A percentile compares a stretch with the other conserved stretches of the same genome.
Evolutionary conservation across 140 eudicot genomes (phyloP).

Genomic region (Flaveria floridana): DNA sequence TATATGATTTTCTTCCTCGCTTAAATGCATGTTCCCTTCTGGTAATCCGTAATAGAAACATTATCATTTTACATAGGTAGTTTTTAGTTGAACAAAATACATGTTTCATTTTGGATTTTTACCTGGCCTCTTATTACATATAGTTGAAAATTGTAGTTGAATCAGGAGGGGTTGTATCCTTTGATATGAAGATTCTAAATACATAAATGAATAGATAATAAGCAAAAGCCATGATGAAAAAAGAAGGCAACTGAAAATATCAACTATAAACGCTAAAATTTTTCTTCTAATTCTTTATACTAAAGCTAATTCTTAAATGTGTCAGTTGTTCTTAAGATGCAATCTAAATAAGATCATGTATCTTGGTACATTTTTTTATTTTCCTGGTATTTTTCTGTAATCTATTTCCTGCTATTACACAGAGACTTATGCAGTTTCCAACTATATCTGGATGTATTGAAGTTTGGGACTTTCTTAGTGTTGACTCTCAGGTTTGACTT

Average conservation of each 20-base stretch:
- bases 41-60: too few species aligned
- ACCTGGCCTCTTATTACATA: too few species aligned
- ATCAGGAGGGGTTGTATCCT: neutral
- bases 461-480: slow-evolving; percentile 99
- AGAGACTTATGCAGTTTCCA: slow-evolving; percentile 92
- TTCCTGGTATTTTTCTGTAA: slow-evolving; percentile 15
- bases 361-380: slow-evolving; percentile 1
- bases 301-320: neutral
- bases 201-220: neutral
- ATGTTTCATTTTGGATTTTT: too few species aligned
- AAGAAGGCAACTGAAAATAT: slow-evolving; percentile 6
- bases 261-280: slow-evolving; percentile 1
- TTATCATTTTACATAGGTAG: too few species aligned
- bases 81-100: too few species aligned
- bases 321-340: neutral
- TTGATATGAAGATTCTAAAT: neutral
- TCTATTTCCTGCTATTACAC: slow-evolving; percentile 28
- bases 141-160: neutral
- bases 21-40: too few species aligned
- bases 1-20: too few species aligned
- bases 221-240: slow-evolving; percentile 3
- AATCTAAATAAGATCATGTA: neutral
- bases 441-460: slow-evolving; percentile 91
- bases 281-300: neutral
- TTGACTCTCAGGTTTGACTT: slow-evolving; percentile 90